phyloP scores from a whole-genome alignment of 2,329 filamentous ascomycete genomes.

The Exophiala bonariae region DNA sequence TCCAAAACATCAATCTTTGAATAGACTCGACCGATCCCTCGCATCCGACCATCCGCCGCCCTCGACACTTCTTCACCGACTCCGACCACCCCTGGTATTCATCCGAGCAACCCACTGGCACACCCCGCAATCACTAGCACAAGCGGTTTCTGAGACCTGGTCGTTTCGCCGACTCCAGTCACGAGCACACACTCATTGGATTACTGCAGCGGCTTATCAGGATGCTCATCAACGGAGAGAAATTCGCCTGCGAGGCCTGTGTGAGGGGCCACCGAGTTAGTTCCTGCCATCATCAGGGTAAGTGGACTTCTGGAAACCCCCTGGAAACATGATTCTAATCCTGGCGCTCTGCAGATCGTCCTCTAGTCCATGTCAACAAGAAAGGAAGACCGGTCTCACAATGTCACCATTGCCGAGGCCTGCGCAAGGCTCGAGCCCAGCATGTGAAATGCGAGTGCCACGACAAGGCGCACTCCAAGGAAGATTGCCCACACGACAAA shows the following conservation, averaged over 20 bases:
- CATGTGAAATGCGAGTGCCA: slow-evolving; percentile 97
- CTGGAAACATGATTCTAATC: slow-evolving; percentile 13
- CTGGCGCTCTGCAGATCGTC: slow-evolving; percentile 65
- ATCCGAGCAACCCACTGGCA: too few relatives aligned
- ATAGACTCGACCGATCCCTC: not conserved
- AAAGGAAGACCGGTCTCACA: slow-evolving; percentile 97
- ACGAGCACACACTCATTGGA: not conserved
- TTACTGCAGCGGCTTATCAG: not conserved
- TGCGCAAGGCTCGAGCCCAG: slow-evolving; percentile 92
- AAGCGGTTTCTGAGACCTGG: not conserved
- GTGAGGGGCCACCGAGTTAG: slow-evolving; percentile 97
- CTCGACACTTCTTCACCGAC: not conserved
- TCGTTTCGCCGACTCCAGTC: not conserved
- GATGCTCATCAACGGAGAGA: slow-evolving; percentile 92
- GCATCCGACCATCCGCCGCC: not conserved
- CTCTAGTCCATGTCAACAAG: slow-evolving; percentile 91
- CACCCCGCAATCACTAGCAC: too few relatives aligned
- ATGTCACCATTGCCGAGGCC: slow-evolving; percentile 92
- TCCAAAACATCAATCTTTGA: not conserved
- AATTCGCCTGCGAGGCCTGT: slow-evolving; percentile 97
- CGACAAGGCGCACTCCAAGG: slow-evolving; percentile 64
- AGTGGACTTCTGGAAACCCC: slow-evolving; percentile 40
- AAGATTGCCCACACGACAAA: slow-evolving; percentile 35
- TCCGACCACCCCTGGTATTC: not conserved
- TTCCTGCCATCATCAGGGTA: slow-evolving; percentile 95